A percentile compares a stretch with the other conserved stretches of the same genome.
Evolutionary conservation across 2,329 filamentous ascomycete genomes (phyloP).

Genomic region (Alternaria tenuissima): DNA sequence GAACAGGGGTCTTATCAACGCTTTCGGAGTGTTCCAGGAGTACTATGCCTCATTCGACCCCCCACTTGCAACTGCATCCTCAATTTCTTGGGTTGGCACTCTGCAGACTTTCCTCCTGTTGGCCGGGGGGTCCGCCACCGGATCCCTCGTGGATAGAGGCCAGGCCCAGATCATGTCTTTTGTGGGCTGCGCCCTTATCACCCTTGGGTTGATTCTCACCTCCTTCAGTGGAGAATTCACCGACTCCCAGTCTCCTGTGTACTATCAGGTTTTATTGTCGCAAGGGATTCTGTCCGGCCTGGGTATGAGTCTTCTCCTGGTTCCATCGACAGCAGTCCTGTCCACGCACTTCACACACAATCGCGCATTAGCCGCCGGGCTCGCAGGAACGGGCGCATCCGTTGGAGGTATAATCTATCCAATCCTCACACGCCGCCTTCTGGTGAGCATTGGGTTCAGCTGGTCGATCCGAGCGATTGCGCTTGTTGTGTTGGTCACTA

Average conservation of each 20-base stretch:
- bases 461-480: conserved; percentile 70
- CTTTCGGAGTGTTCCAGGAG: conserved; percentile 40
- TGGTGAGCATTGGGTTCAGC: conserved; percentile 64
- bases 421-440: conserved; percentile 61
- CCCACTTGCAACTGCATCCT: conserved; percentile 41
- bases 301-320: conserved; percentile 25
- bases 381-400: conserved; percentile 56
- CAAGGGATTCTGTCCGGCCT: conserved; percentile 29
- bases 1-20: conserved; percentile 24
- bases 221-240: conserved; percentile 54
- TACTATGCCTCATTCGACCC: conserved; percentile 34
- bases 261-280: conserved; percentile 53
- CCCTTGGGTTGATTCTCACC: conserved; percentile 59
- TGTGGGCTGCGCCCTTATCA: conserved; percentile 49
- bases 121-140: conserved; percentile 21
- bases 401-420: conserved; percentile 58
- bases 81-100: conserved; percentile 60
- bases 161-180: conserved; percentile 16
- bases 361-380: conserved; percentile 60
- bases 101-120: conserved; percentile 34
- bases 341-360: conserved; percentile 57
- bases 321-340: conserved; percentile 23
- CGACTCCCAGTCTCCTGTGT: conserved; percentile 29
- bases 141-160: conserved; percentile 24
- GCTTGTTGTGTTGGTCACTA: conserved; percentile 60